Conservation (phyloP, 1,284 basidiomycete species). For the Apiotrichum porosum region DNA sequence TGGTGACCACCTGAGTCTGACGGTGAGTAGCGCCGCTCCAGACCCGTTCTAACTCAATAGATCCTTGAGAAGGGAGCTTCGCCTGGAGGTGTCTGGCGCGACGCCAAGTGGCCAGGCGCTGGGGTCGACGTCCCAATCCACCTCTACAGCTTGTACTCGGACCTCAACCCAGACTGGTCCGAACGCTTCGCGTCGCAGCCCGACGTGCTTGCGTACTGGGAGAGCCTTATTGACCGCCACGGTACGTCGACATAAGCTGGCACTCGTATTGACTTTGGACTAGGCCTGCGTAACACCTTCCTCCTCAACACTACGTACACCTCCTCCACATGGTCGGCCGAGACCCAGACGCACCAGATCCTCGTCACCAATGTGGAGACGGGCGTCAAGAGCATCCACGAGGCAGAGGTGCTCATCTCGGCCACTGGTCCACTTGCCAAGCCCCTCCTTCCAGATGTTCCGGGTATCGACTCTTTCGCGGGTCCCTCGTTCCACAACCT, state of each 20-base stretch:
- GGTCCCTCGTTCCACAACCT: constrained; percentile 42
- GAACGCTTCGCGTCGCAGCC: constrained; percentile 13
- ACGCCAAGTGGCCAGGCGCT: constrained; percentile 24
- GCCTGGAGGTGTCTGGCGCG: constrained; percentile 31
- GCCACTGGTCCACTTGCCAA: constrained; percentile 29
- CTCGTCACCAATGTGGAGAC: constrained; percentile 5
- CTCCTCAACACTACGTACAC: constrained; percentile 20
- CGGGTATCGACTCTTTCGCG: constrained; percentile 36
- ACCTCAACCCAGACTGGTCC: constrained; percentile 17
- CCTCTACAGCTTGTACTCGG: constrained; percentile 26
- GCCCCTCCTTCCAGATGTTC: constrained; percentile 34
- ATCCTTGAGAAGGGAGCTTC: constrained; percentile 22
- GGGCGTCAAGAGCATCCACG: neutral
- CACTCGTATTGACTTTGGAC: neutral
- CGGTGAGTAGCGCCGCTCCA: constrained; percentile 4
- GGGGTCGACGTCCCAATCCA: constrained; percentile 34
- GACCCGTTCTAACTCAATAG: neutral
- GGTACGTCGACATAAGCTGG: neutral
- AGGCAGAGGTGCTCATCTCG: constrained; percentile 25
- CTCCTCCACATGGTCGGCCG: constrained; percentile 18
- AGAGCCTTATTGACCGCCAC: constrained; percentile 17
- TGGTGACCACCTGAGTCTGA: constrained; percentile 18
- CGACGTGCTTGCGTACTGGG: constrained; percentile 25
- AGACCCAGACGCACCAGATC: constrained; percentile 19
- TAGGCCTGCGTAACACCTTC: constrained; percentile 14